These are phyloP conservation scores for Chloris gayana DNA, from an alignment of 176 grass and related monocot genomes.

Conservation along the genomic window DNA sequence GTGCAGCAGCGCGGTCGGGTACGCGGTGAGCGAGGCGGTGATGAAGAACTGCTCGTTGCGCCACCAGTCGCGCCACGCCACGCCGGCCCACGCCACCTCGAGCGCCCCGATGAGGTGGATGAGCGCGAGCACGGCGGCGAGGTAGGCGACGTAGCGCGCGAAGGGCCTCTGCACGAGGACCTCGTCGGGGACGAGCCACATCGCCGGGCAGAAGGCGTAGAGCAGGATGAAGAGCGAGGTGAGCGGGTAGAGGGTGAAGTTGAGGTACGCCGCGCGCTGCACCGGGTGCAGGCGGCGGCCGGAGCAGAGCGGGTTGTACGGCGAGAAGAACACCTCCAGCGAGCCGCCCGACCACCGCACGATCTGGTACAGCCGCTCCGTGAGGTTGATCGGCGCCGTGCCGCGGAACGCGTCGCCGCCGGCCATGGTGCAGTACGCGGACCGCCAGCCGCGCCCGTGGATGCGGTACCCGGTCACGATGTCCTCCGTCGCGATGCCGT, in stretches of 20 bases:
- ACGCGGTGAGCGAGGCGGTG: conserved; percentile 31
- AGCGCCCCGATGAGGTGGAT: conserved; percentile 28
- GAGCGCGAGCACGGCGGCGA: neutral
- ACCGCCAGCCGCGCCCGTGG: conserved; percentile 42
- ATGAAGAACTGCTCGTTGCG: conserved; percentile 55
- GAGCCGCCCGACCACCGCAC: conserved; percentile 42
- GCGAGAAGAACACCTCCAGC: conserved; percentile 50
- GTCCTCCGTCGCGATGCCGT: conserved; percentile 44
- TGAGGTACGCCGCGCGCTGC: conserved; percentile 39
- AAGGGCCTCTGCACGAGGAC: conserved; percentile 39
- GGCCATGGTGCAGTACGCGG: conserved; percentile 36
- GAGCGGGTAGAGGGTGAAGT: conserved; percentile 37
- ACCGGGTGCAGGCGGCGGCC: neutral
- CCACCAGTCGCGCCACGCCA: conserved; percentile 42
- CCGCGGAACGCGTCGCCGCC: conserved; percentile 22
- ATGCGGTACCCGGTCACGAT: conserved; percentile 42
- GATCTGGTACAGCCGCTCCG: conserved; percentile 44
- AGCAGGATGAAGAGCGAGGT: conserved; percentile 45
- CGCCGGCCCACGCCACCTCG: conserved; percentile 32
- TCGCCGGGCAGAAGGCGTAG: conserved; percentile 32
- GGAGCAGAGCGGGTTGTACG: conserved; percentile 18
- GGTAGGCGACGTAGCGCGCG: conserved; percentile 1
- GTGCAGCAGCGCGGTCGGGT: conserved; percentile 40
- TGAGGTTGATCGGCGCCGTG: conserved; percentile 43
- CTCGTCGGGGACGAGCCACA: conserved; percentile 40